Percentiles rank a stretch among this genome's conserved stretches.
phyloP scores from a whole-genome alignment of 2,329 filamentous ascomycete genomes.

The Claviceps arundinis region DNA sequence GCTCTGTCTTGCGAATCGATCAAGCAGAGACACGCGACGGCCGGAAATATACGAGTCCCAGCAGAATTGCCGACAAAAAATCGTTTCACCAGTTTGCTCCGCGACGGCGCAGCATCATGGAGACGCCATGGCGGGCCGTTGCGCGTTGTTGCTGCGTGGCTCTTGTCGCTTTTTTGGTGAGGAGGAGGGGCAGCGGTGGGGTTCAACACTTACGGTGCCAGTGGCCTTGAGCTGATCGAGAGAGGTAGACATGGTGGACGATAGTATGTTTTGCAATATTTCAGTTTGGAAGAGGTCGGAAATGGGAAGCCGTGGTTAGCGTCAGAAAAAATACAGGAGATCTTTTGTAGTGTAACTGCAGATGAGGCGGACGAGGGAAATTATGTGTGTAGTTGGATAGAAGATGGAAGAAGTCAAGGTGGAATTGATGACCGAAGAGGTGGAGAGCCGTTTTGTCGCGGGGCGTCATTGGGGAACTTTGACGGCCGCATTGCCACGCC shows the following conservation, averaged over 20 bases:
- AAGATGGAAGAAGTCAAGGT: neutral
- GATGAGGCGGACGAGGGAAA: neutral
- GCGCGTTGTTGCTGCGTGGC: neutral
- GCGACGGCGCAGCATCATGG: conserved; percentile 1
- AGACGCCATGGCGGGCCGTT: neutral
- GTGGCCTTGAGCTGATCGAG: conserved; percentile 94
- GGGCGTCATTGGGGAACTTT: neutral
- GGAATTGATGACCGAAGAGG: neutral
- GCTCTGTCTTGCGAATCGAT: neutral
- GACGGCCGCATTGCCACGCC: neutral
- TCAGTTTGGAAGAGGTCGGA: neutral
- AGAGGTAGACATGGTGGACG: conserved; percentile 59
- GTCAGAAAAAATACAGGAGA: neutral
- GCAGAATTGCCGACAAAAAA: neutral
- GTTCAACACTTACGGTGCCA: conserved; percentile 67
- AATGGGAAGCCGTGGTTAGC: neutral
- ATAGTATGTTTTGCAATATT: neutral
- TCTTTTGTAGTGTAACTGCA: neutral
- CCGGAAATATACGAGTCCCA: neutral
- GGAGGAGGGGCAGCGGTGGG: conserved; percentile 19
- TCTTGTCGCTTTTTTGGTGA: conserved; percentile 3
- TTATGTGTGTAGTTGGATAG: neutral
- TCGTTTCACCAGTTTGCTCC: neutral
- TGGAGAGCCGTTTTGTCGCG: neutral
- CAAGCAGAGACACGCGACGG: neutral